Evolutionary conservation across 345 rosid genomes (phyloP), one percentile per base, ranked within the genome.

Genomic region (Syzygium oleosum): DNA sequence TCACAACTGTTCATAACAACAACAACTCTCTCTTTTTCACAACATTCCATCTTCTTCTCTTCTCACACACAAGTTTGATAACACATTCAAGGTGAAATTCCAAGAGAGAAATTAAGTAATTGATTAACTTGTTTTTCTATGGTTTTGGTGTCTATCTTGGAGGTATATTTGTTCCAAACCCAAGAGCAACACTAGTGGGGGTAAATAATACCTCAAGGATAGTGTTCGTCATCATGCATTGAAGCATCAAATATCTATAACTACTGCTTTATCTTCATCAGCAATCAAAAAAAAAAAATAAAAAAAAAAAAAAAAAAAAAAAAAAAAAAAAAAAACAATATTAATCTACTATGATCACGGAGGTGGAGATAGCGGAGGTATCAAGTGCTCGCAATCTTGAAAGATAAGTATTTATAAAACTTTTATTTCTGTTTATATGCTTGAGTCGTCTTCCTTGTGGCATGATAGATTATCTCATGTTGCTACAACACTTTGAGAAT

Each of bases 211-310:
- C 31, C 0, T 59, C 29, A 6, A 27, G 29, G 2, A 5, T n/a
- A 27, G 8, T 3, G 0, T 25, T 25, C 31, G 12, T 59, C 25
- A 2, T 59, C n/a, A 12, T 1, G 0, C n/a, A 59, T 59, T 7
- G 12, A 27, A 25, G 29, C 13, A 12, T 12, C 29, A 59, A 25
- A 59, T 2, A 59, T 59, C 29, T 59, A 59, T 59, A 59, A 59
- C 16, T 7, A 12, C 27, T 5, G 7, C 0, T 12, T 10, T 5
- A 27, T 59, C 27, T 25, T 59, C 29, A 12, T 13, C 0, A 27
- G 8, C 16, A 59, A 59, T 59, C n/a, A n/a, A n/a, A n/a, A n/a
- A n/a, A n/a, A n/a, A n/a, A n/a, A n/a, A n/a, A n/a, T n/a, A n/a
- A n/a, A n/a, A n/a, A n/a, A n/a, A n/a, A n/a, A n/a, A n/a, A n/a